A percentile compares a stretch with the other conserved stretches of the same genome.
phyloP scores from a whole-genome alignment of 306 rosid genomes.

The Betula pendula region DNA sequence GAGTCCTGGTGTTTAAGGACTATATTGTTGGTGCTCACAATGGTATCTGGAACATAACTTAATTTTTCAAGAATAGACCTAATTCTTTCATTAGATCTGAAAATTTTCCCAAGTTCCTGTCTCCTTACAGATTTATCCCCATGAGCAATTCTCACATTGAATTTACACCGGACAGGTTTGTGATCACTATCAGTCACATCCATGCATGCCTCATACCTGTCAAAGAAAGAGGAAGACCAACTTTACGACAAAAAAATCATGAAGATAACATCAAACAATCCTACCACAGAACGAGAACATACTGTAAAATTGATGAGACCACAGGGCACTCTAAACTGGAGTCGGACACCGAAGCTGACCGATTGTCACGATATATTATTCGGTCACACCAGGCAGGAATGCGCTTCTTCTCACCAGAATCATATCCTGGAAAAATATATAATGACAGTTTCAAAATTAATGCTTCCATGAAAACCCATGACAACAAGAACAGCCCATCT shows the following conservation, averaged over 20 bases:
- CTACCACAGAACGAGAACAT: conserved; percentile 50
- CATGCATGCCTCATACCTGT: conserved; percentile 96
- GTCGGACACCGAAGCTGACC: conserved; percentile 53
- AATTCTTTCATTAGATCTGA: conserved; percentile 64
- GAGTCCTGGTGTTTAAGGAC: conserved; percentile 79
- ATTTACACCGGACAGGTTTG: conserved; percentile 94
- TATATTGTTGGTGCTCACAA: conserved; percentile 56
- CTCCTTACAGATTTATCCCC: conserved; percentile 89
- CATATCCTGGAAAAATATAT: conserved; percentile 63
- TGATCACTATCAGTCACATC: conserved; percentile 99
- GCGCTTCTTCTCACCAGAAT: conserved; percentile 96
- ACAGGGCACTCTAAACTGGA: conserved; percentile 87
- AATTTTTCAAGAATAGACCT: conserved; percentile 62
- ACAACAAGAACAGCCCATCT: background rate
- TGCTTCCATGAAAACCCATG: background rate
- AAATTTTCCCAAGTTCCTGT: conserved; percentile 71
- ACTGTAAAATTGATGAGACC: conserved; percentile 80
- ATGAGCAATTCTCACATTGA: conserved; percentile 68
- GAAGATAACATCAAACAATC: conserved; percentile 18
- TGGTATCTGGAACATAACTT: conserved; percentile 63
- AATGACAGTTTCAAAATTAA: conserved; percentile 7
- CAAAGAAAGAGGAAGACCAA: conserved; percentile 30
- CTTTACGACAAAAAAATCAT: conserved; percentile 16
- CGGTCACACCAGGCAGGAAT: conserved; percentile 99
- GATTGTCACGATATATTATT: conserved; percentile 92